Percentiles rank a stretch among this genome's conserved stretches.
Evolutionary conservation across 1,139 yeast genomes (phyloP).

Genomic region (Blastobotrys serpentis): DNA sequence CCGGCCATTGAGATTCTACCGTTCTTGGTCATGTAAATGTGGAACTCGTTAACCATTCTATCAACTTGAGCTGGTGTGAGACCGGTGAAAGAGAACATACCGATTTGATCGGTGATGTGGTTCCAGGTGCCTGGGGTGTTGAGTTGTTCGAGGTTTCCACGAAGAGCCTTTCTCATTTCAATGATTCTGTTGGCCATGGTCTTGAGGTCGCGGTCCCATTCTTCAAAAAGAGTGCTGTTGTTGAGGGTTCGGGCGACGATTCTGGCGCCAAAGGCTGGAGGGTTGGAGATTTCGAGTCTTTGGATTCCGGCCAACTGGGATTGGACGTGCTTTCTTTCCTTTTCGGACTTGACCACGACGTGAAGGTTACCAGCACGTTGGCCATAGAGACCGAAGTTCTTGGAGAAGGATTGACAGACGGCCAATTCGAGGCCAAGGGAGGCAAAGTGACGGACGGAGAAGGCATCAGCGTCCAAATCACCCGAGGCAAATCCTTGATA

Average conservation of each 20-base stretch:
- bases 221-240: conserved; percentile 56
- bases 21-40: conserved; percentile 81
- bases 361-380: conserved; percentile 94
- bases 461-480: conserved; percentile 51
- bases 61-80: conserved; percentile 67
- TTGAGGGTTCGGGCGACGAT: conserved; percentile 75
- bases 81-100: conserved; percentile 96
- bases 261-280: conserved; percentile 92
- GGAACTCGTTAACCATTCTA: conserved; percentile 64
- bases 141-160: conserved; percentile 53
- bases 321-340: conserved; percentile 48
- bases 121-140: conserved; percentile 73
- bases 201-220: conserved; percentile 79
- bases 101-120: conserved; percentile 83
- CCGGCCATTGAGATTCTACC: conserved; percentile 95
- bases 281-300: conserved; percentile 87
- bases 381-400: conserved; percentile 95
- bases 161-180: conserved; percentile 58
- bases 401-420: conserved; percentile 90
- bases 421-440: conserved; percentile 51
- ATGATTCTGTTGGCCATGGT: conserved; percentile 76
- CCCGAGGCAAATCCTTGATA: conserved; percentile 95
- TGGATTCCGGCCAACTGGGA: conserved; percentile 79
- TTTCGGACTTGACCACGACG: conserved; percentile 41
- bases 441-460: conserved; percentile 46